phyloP scores from a whole-genome alignment of 169 alveolate genomes.

The Plasmodium gallinaceum region DNA sequence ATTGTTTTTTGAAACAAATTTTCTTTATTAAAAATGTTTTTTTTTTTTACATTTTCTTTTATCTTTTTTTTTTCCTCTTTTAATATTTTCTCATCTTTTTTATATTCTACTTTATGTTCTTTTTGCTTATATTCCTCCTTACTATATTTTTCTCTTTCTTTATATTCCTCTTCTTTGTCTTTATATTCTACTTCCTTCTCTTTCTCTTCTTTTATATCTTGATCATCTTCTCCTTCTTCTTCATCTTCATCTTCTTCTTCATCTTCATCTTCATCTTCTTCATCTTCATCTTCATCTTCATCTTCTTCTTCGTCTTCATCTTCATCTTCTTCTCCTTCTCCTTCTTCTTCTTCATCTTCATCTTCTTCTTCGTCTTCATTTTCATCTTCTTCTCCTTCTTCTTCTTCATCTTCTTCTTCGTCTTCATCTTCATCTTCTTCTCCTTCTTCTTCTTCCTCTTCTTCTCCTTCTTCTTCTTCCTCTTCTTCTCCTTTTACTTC shows the following conservation, averaged over 20 bases:
- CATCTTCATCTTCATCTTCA: not conserved
- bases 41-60: not conserved
- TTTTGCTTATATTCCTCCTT: too few species aligned
- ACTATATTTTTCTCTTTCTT: not conserved
- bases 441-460: slow-evolving; percentile 5
- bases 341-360: too few species aligned
- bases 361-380: too few species aligned
- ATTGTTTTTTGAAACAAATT: slow-evolving; percentile 24
- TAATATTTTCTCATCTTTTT: too few species aligned
- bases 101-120: too few species aligned
- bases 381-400: too few species aligned
- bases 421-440: too few species aligned
- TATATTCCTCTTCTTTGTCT: too few species aligned
- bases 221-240: not conserved
- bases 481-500: not conserved
- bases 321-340: not conserved
- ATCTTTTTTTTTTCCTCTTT: too few species aligned
- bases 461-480: not conserved
- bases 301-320: not conserved
- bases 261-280: not conserved
- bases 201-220: not conserved
- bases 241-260: not conserved
- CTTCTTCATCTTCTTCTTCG: too few species aligned
- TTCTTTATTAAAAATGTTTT: not conserved
- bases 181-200: not conserved